A percentile compares a stretch with the other conserved stretches of the same genome.
These are phyloP conservation scores for Herpotrichia juniperi DNA, from an alignment of 2,329 filamentous ascomycete species.

Conservation along the genomic window DNA sequence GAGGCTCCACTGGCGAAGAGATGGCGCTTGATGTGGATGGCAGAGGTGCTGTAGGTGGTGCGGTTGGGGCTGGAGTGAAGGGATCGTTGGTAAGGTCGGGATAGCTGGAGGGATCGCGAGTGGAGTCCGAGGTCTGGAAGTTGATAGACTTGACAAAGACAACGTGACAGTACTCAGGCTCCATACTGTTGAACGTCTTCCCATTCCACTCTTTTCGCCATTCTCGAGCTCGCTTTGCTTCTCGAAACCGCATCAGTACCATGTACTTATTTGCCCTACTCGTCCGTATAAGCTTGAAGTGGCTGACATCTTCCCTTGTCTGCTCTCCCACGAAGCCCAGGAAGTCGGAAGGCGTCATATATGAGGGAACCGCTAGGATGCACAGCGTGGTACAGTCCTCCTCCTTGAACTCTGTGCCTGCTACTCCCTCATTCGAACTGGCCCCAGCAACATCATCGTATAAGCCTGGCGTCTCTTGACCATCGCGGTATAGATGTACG, in stretches of 20 bases:
- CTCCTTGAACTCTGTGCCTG: slow-evolving; percentile 47
- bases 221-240: slow-evolving; percentile 71
- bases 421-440: slow-evolving; percentile 4
- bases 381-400: slow-evolving; percentile 85
- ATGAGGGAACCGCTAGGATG: slow-evolving; percentile 92
- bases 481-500: slow-evolving; percentile 91
- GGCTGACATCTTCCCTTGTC: slow-evolving; percentile 84
- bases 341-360: slow-evolving; percentile 89
- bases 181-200: slow-evolving; percentile 89
- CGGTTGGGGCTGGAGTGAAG: slow-evolving; percentile 62
- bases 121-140: slow-evolving; percentile 68
- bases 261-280: slow-evolving; percentile 89
- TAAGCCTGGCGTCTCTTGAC: slow-evolving; percentile 71
- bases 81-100: slow-evolving; percentile 69
- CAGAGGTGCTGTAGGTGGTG: slow-evolving; percentile 42
- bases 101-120: slow-evolving; percentile 57
- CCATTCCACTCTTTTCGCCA: slow-evolving; percentile 93
- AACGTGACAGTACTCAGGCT: slow-evolving; percentile 94
- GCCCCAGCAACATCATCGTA: slow-evolving; percentile 54
- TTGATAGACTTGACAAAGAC: slow-evolving; percentile 93
- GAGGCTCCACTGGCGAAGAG: slow-evolving; percentile 39
- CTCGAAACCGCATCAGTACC: slow-evolving; percentile 92
- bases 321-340: slow-evolving; percentile 89
- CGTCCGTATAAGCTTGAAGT: slow-evolving; percentile 94
- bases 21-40: slow-evolving; percentile 34